These are phyloP conservation scores for Wallacemonas sp. DNA, from an alignment of 208 protist genomes.

Conservation along the genomic window DNA sequence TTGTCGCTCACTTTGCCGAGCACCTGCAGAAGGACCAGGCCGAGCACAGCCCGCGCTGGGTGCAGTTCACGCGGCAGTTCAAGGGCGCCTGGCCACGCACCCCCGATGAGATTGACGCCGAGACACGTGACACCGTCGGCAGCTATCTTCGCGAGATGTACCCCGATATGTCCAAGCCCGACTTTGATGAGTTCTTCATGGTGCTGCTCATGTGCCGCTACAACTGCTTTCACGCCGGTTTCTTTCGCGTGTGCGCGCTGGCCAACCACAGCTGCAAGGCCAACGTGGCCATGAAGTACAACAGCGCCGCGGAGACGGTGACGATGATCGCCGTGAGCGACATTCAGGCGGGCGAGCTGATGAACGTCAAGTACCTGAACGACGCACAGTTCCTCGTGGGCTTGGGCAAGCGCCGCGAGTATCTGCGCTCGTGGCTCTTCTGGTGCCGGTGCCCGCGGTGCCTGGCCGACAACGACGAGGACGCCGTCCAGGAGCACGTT, in stretches of 20 bases:
- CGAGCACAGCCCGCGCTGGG: slow-evolving; percentile 38
- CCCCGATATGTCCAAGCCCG: slow-evolving; percentile 37
- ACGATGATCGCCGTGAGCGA: slow-evolving; percentile 73
- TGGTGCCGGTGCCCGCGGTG: slow-evolving; percentile 82
- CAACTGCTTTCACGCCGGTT: slow-evolving; percentile 88
- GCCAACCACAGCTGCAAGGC: slow-evolving; percentile 87
- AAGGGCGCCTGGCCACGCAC: slow-evolving; percentile 75
- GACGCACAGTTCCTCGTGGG: slow-evolving; percentile 83
- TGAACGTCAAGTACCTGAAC: slow-evolving; percentile 90
- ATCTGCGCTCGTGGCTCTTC: slow-evolving; percentile 85
- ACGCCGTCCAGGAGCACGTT: slow-evolving; percentile 63
- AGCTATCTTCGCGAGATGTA: slow-evolving; percentile 35
- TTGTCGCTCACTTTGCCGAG: slow-evolving; percentile 69
- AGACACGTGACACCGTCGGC: slow-evolving; percentile 46
- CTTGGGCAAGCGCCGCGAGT: slow-evolving; percentile 72
- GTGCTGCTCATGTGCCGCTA: slow-evolving; percentile 80
- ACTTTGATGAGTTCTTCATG: slow-evolving; percentile 69
- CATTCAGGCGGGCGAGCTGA: slow-evolving; percentile 66
- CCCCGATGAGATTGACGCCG: slow-evolving; percentile 51
- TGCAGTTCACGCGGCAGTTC: slow-evolving; percentile 64
- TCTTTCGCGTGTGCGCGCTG: slow-evolving; percentile 85
- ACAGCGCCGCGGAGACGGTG: slow-evolving; percentile 48
- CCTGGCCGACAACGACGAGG: slow-evolving; percentile 34
- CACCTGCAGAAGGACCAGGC: slow-evolving; percentile 53
- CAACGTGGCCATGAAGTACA: slow-evolving; percentile 92